Conservation (phyloP, 208 protist species). For the Acanthamoeba healyi region DNA sequence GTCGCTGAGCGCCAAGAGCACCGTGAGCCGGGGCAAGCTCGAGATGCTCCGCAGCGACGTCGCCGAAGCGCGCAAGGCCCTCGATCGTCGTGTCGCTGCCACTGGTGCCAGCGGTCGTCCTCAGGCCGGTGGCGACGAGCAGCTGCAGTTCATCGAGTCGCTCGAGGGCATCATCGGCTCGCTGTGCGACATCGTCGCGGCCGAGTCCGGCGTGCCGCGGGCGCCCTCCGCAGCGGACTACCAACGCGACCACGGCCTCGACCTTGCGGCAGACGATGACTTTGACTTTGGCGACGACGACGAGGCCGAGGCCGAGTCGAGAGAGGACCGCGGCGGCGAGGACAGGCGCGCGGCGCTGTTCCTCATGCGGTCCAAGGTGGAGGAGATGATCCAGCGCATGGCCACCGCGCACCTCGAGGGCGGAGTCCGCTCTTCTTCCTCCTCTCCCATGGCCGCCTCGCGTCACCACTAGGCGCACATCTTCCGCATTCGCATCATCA, state of each 20-base stretch:
- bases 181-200: not conserved
- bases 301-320: no score
- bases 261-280: not conserved
- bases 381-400: slow-evolving; percentile 15
- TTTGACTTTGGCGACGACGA: not conserved
- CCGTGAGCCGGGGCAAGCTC: not conserved
- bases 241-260: no score
- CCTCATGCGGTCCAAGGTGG: not conserved
- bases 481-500: no score
- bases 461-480: no score
- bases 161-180: slow-evolving; percentile 9
- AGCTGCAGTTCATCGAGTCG: slow-evolving; percentile 3
- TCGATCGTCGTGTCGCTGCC: not conserved
- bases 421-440: no score
- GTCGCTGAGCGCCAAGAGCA: not conserved
- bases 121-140: not conserved
- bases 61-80: slow-evolving; percentile 10
- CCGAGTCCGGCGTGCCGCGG: not conserved
- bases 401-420: not conserved
- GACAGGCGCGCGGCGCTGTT: slow-evolving; percentile 17
- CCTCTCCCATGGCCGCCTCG: no score
- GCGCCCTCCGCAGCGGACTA: no score
- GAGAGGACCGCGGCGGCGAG: no score
- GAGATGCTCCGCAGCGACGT: slow-evolving; percentile 38
- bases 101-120: not conserved